Evolutionary conservation across 805 yeast species (phyloP), one percentile per base, ranked within the genome.

Genomic region (Suhomyces xylopsoci): DNA sequence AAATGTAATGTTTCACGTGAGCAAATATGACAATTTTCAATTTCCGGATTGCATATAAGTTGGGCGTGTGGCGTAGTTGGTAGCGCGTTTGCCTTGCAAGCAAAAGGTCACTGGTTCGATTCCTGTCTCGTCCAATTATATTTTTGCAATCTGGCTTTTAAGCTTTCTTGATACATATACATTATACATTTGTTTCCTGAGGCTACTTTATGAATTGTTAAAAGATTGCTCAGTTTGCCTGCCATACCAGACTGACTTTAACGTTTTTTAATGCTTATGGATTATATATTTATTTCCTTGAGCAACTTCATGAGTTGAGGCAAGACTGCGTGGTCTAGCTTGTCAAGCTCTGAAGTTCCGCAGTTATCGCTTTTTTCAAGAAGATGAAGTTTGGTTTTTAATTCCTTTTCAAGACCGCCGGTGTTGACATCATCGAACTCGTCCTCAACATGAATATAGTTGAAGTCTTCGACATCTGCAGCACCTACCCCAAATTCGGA

Each of bases 11-110:
- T 3, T 26, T n/a, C 9, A 7, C 36, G 4, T 2, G 17, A 2
- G 14, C 24, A 38, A 9, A 10, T 17, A 19, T 38, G 22, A 7
- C 22, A 15, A 36, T 6, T 22, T 22, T 22, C 2, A 17, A 14
- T 7, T 17, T 7, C 3, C 3, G 20, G 9, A 19, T 17, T 42
- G 26, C 25, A 10, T 5, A 42, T 42, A 41, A 36, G 14, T 4
- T 19, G 86, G 87, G 87, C 87, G 84, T 80, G 84, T 83, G 85
- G 88, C 87, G 87, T 80, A 83, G 88, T 82, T 82, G 88, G 88
- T 83, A 83, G 87, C 86, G 87, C 87, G 87, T 78, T 76, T 78
- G 83, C 87, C 83, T 82, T 81, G 87, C 87, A 83, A 80, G 88
- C 81, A 76, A 77, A 78, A 83, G 88, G 88, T 82, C 88, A 80